A percentile compares a stretch with the other conserved stretches of the same genome.
Evolutionary conservation across 495 filamentous ascomycete species (phyloP).

Genomic region (Talaromyces liani): DNA sequence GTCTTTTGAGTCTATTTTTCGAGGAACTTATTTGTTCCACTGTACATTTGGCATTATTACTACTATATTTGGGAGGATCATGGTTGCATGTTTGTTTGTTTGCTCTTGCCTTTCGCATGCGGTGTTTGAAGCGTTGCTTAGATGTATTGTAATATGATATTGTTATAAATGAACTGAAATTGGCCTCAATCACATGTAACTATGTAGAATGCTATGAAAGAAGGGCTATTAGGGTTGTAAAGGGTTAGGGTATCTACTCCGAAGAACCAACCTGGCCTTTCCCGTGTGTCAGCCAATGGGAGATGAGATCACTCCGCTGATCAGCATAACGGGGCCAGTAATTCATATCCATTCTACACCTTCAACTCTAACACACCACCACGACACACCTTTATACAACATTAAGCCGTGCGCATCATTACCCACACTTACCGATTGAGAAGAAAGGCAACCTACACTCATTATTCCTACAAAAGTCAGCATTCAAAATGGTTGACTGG

Average conservation of each 20-base stretch:
- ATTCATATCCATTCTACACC: neutral
- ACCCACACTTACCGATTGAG: neutral
- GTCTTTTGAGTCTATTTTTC: slow-evolving; percentile 8
- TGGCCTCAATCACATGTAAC: neutral
- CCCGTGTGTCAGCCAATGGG: slow-evolving; percentile 2
- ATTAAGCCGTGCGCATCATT: neutral
- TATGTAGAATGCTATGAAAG: neutral
- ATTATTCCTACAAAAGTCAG: neutral
- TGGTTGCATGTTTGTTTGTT: neutral
- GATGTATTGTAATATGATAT: slow-evolving; percentile 1
- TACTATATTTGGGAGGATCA: neutral
- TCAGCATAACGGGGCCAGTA: neutral
- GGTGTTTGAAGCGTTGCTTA: slow-evolving; percentile 1
- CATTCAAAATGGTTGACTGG: slow-evolving; percentile 61
- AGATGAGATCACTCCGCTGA: neutral
- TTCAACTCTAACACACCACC: neutral
- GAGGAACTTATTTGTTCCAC: neutral
- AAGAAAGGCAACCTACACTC: neutral
- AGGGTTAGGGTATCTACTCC: neutral
- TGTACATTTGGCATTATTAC: slow-evolving; percentile 2
- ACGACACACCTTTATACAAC: neutral
- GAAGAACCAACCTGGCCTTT: slow-evolving; percentile 28
- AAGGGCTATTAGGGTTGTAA: neutral
- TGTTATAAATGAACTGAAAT: neutral
- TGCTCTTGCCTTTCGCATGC: neutral